Evolutionary conservation across 2,329 filamentous ascomycete species (phyloP).

Genomic region (Stenocarpella maydis): DNA sequence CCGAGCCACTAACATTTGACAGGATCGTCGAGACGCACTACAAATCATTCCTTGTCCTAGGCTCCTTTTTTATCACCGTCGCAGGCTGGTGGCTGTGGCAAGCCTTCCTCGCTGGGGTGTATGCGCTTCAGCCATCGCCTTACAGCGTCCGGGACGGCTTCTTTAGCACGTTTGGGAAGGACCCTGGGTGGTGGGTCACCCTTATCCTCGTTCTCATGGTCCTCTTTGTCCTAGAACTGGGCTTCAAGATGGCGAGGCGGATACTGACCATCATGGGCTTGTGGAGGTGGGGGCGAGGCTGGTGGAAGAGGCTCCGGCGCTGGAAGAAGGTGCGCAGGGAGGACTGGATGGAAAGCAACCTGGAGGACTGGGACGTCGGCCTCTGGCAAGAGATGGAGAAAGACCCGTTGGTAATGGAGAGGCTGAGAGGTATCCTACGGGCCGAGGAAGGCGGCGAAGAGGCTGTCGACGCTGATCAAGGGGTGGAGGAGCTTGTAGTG

Average conservation of each 20-base stretch:
- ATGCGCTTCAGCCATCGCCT: constrained; percentile 57
- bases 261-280: constrained; percentile 55
- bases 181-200: constrained; percentile 77
- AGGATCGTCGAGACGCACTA: constrained; percentile 80
- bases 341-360: constrained; percentile 34
- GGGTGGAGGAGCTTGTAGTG: neutral
- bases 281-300: constrained; percentile 50
- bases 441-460: constrained; percentile 12
- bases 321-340: constrained; percentile 27
- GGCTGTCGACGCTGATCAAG: neutral
- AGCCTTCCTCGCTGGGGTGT: constrained; percentile 72
- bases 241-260: constrained; percentile 59
- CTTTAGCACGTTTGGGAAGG: constrained; percentile 70
- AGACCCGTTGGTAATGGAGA: constrained; percentile 54
- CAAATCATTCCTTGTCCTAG: constrained; percentile 71
- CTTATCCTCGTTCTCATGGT: constrained; percentile 69
- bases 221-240: constrained; percentile 71
- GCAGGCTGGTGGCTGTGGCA: constrained; percentile 79
- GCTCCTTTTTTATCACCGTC: constrained; percentile 65
- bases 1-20: constrained; percentile 42
- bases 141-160: constrained; percentile 78
- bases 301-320: constrained; percentile 34
- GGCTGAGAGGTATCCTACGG: constrained; percentile 49
- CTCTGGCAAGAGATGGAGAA: constrained; percentile 68
- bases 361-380: constrained; percentile 61